These are phyloP conservation scores for Paragyromitra xinjiangensis DNA, from an alignment of 495 filamentous ascomycete species.

Conservation along the genomic window DNA sequence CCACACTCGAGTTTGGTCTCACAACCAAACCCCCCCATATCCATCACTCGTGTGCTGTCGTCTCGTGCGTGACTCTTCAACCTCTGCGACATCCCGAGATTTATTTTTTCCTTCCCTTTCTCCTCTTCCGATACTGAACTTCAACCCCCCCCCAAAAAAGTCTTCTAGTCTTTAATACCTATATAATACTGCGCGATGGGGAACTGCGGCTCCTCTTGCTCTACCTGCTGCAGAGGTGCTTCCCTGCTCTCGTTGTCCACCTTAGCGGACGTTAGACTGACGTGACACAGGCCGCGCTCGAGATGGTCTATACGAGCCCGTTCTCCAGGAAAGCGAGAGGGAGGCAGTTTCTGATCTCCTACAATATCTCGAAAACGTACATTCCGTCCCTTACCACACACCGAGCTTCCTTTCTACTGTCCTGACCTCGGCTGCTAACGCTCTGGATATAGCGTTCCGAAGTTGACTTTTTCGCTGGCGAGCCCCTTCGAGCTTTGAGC, in stretches of 20 bases:
- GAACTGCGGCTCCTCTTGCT: conserved; percentile 63
- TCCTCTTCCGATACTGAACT: conserved; percentile 28
- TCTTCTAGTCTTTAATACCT: conserved; percentile 30
- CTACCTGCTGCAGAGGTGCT: conserved; percentile 65
- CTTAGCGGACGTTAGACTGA: conserved; percentile 46
- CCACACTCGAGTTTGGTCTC: conserved; percentile 4
- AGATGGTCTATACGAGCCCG: conserved; percentile 94
- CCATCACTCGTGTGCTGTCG: conserved; percentile 47
- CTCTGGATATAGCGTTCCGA: conserved; percentile 75
- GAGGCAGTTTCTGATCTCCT: conserved; percentile 97
- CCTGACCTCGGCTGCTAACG: conserved; percentile 47
- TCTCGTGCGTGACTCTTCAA: conserved; percentile 51
- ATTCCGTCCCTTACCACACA: conserved; percentile 55
- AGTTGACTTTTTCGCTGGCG: conserved; percentile 97
- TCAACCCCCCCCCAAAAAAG: conserved; percentile 20
- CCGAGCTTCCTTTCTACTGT: conserved; percentile 1
- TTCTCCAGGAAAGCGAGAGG: conserved; percentile 93
- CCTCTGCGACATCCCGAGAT: conserved; percentile 37
- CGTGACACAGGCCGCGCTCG: conserved; percentile 75
- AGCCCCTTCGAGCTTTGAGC: conserved; percentile 92
- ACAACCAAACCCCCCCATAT: conserved; percentile 2
- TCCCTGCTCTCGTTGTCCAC: conserved; percentile 23
- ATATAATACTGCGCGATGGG: conserved; percentile 57
- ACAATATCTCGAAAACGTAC: conserved; percentile 93
- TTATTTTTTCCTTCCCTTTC: conserved; percentile 21